phyloP scores from a whole-genome alignment of 169 alveolate species.

The Plasmodium cynomolgi region DNA sequence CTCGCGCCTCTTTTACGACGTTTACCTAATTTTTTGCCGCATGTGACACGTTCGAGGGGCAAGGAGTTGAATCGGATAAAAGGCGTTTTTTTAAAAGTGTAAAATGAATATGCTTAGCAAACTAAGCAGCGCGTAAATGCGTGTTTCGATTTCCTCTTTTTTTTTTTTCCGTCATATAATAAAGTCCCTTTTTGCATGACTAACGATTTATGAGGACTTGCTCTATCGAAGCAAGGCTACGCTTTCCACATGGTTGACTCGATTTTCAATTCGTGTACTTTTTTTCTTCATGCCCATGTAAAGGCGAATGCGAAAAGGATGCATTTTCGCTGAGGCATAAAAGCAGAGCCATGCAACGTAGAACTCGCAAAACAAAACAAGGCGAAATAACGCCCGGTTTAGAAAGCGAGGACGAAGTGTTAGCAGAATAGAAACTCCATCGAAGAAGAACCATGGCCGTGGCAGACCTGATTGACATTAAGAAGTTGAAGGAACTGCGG shows the following conservation, averaged over 20 bases:
- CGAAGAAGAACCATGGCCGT: conserved; percentile 23
- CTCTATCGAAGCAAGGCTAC: not conserved
- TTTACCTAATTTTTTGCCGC: not conserved
- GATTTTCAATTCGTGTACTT: not conserved
- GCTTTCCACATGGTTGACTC: not conserved
- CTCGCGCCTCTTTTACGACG: not conserved
- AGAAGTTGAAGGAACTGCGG: conserved; percentile 76
- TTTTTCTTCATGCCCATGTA: not conserved
- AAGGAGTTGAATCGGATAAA: not conserved
- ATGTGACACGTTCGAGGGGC: not conserved
- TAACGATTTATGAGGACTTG: not conserved
- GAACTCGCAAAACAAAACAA: not conserved
- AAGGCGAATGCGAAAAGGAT: not conserved
- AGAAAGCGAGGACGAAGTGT: not conserved
- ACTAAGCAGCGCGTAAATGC: not conserved
- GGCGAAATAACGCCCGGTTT: not conserved
- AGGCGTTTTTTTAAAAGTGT: not conserved
- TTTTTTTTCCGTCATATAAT: not conserved
- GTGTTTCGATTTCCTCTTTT: not conserved
- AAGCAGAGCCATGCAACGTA: not conserved
- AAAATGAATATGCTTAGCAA: not conserved
- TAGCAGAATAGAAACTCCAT: not conserved
- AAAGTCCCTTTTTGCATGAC: not conserved
- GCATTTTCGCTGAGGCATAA: not conserved
- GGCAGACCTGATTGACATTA: conserved; percentile 32